phyloP scores from a whole-genome alignment of 768 basidiomycete species.

The Xerocomus spinulosus region DNA sequence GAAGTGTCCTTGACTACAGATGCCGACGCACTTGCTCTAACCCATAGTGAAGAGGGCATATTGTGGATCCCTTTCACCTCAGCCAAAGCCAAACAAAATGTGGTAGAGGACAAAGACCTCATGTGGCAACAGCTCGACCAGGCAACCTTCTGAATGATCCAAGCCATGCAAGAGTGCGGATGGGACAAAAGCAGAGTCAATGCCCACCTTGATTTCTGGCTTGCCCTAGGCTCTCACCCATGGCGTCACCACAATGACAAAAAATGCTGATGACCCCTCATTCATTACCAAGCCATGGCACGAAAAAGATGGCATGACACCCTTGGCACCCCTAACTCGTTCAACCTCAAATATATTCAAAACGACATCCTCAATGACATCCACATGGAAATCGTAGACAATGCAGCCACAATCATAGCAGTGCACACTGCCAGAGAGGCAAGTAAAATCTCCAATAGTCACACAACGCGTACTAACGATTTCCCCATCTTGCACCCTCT shows the following conservation, averaged over 20 bases:
- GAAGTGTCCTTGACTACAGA: background rate
- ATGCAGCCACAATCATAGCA: no score
- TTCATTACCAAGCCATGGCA: background rate
- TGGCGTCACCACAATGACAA: background rate
- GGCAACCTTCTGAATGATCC: background rate
- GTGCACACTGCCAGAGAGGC: no score
- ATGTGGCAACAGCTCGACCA: conserved; percentile 1
- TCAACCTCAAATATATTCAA: background rate
- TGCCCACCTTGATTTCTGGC: background rate
- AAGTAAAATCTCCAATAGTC: no score
- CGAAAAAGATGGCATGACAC: background rate
- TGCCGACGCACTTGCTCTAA: background rate
- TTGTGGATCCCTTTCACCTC: background rate
- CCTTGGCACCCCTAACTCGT: background rate
- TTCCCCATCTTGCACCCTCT: no score
- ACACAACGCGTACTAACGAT: no score
- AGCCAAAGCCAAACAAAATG: background rate
- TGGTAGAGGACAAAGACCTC: conserved; percentile 1
- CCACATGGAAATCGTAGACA: no score
- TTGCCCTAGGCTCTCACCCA: background rate
- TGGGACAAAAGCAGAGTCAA: background rate
- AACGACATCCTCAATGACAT: no score
- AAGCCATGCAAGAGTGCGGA: background rate
- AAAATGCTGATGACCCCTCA: background rate
- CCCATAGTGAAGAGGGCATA: background rate